A percentile compares a stretch with the other conserved stretches of the same genome.
phyloP scores from a whole-genome alignment of 73 alveolate genomes.

The Symbiodinium pilosum region DNA sequence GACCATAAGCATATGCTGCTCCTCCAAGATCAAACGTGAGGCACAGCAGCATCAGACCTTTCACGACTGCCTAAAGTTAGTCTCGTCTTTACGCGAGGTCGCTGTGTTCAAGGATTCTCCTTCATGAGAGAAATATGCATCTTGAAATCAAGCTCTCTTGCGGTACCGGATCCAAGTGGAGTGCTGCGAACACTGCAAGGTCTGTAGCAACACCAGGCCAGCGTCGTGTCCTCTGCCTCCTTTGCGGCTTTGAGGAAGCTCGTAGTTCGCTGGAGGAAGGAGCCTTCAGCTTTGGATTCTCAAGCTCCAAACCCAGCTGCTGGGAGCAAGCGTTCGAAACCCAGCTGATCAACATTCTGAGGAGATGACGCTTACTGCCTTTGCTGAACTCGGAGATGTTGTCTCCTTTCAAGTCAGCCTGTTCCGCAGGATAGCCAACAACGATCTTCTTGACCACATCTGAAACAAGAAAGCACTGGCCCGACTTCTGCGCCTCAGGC shows the following conservation, averaged over 20 bases:
- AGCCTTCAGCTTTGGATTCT: neutral
- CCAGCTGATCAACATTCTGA: neutral
- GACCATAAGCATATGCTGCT: constrained; percentile 87
- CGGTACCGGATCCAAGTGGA: no score
- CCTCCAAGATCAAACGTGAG: no score
- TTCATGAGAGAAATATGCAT: no score
- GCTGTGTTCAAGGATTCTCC: no score
- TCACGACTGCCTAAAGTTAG: no score
- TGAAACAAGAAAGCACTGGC: neutral
- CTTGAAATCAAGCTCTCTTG: no score
- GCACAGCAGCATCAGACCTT: no score
- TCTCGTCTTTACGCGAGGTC: no score
- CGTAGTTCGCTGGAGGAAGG: constrained; percentile 71
- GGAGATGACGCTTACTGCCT: constrained; percentile 24
- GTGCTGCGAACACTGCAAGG: no score
- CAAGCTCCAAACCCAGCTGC: neutral
- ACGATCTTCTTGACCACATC: neutral
- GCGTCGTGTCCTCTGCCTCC: constrained; percentile 27
- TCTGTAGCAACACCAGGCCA: no score
- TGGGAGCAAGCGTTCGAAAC: no score
- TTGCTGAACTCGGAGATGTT: constrained; percentile 83
- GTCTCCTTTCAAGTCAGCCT: constrained; percentile 50
- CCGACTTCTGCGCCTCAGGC: constrained; percentile 38
- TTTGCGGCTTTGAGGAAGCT: constrained; percentile 56
- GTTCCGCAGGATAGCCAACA: neutral